Evolutionary conservation across 345 rosid species (phyloP), one percentile per base, ranked within the genome.

Genomic region (Dipteronia sinensis): DNA sequence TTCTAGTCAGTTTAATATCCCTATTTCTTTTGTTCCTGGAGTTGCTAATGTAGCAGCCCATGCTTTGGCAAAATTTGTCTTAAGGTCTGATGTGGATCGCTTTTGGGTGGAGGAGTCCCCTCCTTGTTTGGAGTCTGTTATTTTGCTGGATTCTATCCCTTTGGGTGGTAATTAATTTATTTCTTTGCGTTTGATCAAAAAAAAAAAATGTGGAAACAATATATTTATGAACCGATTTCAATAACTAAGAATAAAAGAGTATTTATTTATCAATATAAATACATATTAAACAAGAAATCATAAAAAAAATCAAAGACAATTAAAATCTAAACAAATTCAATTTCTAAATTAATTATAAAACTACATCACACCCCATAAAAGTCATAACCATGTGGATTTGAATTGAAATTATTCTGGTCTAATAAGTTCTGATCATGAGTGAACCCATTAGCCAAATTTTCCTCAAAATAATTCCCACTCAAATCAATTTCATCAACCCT

Each of bases 401-500:
- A 1, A 15, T 51, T 16, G 56, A 51, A 51, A 51, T 16, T 51
- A 16, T 51, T 51, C 17, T 51, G 56, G 7, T 51, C n/a, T 15
- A 51, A 51, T 51, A 16, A 15, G 12, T 31, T 31, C 6, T 53
- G 55, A 25, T 15, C 10, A 31, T 31, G 38, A 15, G 1, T 67
- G 29, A 71, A 25, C 10, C 40, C 58, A 34, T 66, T 6, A 20
- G 6, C 12, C 22, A 56, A 44, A 23, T 10, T 40, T 12, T 20
- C 72, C 81, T 42, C 1, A n/a, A 1, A 27, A 7, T 49, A 11
- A 11, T 11, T 11, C 15, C 29, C 65, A 34, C 23, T 5, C 31
- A 65, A 20, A 22, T 31, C 38, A 31, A 3, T 31, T 42, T 53
- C 76, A 31, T 71, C 76, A 46, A 64, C 20, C 67, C 46, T 78